Evolutionary conservation across 1,284 basidiomycete species (phyloP), one percentile per base, ranked within the genome.

Genomic region (Cutaneotrichosporon cutaneum): DNA sequence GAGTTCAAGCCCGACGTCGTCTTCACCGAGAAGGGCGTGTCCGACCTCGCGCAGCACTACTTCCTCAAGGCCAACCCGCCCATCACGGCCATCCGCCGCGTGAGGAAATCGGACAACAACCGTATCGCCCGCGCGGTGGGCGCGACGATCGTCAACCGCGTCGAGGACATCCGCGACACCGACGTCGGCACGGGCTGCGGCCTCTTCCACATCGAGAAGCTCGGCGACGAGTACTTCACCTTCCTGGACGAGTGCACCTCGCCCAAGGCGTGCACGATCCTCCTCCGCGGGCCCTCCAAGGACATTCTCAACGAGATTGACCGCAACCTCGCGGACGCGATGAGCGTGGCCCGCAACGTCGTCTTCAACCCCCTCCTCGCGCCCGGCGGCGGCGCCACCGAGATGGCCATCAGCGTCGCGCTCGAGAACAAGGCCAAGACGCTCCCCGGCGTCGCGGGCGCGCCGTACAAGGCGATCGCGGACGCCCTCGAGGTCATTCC

Each of bases 401-500:
- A 99, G 82, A 97, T 99, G 93, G 95, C 94, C 0, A 89, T 99
- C 77, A 88, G 88, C 47, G 92, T 96, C 3, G 92, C 90, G 0
- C 81, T 99, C 63, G 87, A 90, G n/a, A 85, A 88, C 42, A 91
- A 89, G 78, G 91, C 92, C 26, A 85, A 90, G 71, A 85, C 82
- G 51, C 85, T 92, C 57, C 86, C 86, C 16, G 93, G 93, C 30
- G 88, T 94, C 27, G 91, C 94, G 75, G 90, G 89, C 1, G 91
- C 90, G 81, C 92, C 94, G 7, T 94, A 90, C 82, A 83, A 89
- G 60, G 94, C 94, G 27, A 93, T 98, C 4, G 90, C 90, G 0
- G 95, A 98, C 71, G 94, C 95, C 27, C 88, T 99, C 86, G 94
- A 99, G 80, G 93, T 98, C 56, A 96, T 99, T 68, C 96, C 95